Percentiles rank a stretch among this genome's conserved stretches.
Conservation (phyloP, 1,284 basidiomycete genomes). For the Pseudozyma hubeiensis region DNA sequence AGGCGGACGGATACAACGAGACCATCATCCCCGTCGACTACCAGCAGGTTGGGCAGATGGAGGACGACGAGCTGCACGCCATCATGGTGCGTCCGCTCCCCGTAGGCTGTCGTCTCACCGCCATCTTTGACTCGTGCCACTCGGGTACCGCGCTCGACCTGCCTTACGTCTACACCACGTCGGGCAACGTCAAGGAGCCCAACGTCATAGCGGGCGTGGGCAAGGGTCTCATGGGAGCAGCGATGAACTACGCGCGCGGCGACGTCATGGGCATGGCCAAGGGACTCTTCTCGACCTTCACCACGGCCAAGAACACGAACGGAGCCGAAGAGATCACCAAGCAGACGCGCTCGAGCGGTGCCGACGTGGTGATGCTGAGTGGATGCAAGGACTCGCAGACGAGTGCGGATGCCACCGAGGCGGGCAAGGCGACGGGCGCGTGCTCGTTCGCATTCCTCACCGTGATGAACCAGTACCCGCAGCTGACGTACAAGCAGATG, state of each 20-base stretch:
- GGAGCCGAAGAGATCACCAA: constrained; percentile 77
- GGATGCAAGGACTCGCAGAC: constrained; percentile 95
- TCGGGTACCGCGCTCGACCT: constrained; percentile 68
- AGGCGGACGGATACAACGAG: constrained; percentile 68
- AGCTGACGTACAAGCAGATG: constrained; percentile 66
- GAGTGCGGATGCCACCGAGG: constrained; percentile 86
- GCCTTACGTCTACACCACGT: constrained; percentile 79
- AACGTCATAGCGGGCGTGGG: constrained; percentile 72
- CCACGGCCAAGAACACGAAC: constrained; percentile 70
- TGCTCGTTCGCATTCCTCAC: constrained; percentile 66
- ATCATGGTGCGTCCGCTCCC: constrained; percentile 66
- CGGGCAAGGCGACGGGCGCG: constrained; percentile 81
- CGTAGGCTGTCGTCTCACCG: constrained; percentile 44
- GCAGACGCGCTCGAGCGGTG: constrained; percentile 81
- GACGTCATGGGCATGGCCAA: constrained; percentile 77
- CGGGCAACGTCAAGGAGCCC: constrained; percentile 92
- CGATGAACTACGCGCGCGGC: constrained; percentile 78
- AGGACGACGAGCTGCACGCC: constrained; percentile 68
- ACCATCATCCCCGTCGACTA: constrained; percentile 68
- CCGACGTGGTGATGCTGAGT: constrained; percentile 73
- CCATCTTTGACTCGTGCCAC: constrained; percentile 65
- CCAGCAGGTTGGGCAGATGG: constrained; percentile 64
- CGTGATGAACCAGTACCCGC: constrained; percentile 72
- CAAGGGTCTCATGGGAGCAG: constrained; percentile 71
- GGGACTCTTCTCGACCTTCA: constrained; percentile 70